These are phyloP conservation scores for Fusarium sp. DNA, from an alignment of 2,329 filamentous ascomycete species.

Conservation along the genomic window DNA sequence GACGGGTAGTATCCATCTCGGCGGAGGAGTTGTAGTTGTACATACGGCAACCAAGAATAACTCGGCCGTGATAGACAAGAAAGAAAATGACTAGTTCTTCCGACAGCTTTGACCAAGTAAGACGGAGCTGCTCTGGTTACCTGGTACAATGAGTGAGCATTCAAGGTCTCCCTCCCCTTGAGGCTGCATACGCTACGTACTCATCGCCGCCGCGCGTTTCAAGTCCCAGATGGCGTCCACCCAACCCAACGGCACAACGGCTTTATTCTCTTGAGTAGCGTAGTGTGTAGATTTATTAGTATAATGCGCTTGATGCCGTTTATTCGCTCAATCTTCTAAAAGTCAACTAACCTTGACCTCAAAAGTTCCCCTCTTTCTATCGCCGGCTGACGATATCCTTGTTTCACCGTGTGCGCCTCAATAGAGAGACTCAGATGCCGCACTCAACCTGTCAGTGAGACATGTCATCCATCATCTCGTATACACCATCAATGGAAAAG, in stretches of 20 bases:
- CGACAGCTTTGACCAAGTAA: constrained; percentile 8
- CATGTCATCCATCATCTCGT: constrained; percentile 23
- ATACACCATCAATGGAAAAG: constrained; percentile 6
- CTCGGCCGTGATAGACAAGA: neutral
- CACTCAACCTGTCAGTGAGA: constrained; percentile 22
- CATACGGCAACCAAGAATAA: neutral
- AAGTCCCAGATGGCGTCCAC: constrained; percentile 38
- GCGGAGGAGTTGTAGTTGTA: neutral
- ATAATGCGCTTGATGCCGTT: neutral
- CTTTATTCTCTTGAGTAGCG: neutral
- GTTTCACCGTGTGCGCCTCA: constrained; percentile 24
- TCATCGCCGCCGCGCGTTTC: constrained; percentile 38
- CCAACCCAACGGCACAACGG: constrained; percentile 20
- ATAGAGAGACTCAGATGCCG: constrained; percentile 1
- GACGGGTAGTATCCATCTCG: neutral
- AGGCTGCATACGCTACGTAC: constrained; percentile 23
- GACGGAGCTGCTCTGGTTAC: neutral
- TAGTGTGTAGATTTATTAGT: too few species aligned
- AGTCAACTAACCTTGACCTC: neutral
- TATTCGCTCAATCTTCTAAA: constrained; percentile 8
- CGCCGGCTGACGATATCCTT: constrained; percentile 5
- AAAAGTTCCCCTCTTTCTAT: neutral
- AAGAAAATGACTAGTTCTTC: neutral
- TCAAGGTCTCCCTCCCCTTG: neutral
- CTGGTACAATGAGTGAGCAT: neutral